These are phyloP conservation scores for Phytophthora hybrid DNA, from an alignment of 352 stramenopile species.

Conservation along the genomic window DNA sequence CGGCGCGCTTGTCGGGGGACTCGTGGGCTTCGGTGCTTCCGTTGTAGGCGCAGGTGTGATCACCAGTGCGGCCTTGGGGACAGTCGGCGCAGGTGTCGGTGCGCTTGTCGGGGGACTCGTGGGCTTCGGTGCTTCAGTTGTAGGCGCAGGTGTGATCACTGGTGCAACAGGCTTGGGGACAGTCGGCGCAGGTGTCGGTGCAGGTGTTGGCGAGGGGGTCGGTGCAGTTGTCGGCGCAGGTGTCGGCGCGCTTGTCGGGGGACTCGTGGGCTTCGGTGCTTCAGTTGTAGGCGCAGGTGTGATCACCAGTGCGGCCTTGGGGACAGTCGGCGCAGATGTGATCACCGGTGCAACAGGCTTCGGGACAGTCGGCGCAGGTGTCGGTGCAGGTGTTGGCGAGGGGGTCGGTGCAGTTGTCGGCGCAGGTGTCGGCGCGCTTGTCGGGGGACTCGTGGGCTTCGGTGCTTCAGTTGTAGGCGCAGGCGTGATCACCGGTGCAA, in stretches of 20 bases:
- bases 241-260: neutral
- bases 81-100: neutral
- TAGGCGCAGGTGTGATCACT: neutral
- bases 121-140: too few species aligned
- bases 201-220: too few species aligned
- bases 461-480: constrained; percentile 15
- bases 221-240: neutral
- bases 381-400: too few species aligned
- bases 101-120: neutral
- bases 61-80: too few species aligned
- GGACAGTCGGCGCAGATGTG: neutral
- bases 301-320: neutral
- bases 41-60: too few species aligned
- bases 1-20: too few species aligned
- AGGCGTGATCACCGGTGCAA: neutral
- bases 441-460: too few species aligned
- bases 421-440: neutral
- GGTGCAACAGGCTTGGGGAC: neutral
- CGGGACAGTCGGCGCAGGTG: too few species aligned
- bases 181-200: neutral
- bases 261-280: neutral
- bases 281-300: neutral
- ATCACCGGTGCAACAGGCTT: too few species aligned
- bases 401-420: too few species aligned
- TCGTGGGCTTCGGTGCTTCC: too few species aligned